These are phyloP conservation scores for Russula sp. DNA, from an alignment of 768 basidiomycete genomes.

Conservation along the genomic window DNA sequence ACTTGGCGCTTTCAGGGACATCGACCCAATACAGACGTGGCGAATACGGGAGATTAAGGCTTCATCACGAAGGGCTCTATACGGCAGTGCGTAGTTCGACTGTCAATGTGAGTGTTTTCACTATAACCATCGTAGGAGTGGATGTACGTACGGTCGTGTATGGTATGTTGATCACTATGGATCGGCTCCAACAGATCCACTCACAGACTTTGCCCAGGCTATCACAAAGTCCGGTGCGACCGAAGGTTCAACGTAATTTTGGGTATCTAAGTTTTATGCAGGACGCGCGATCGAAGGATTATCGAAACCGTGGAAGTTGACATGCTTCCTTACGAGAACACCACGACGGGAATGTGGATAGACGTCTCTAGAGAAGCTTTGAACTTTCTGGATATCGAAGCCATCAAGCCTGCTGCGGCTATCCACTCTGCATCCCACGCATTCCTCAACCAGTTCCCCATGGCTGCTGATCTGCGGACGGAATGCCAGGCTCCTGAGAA, in stretches of 20 bases:
- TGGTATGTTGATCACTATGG: conserved; percentile 40
- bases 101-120: conserved; percentile 1
- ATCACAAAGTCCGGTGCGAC: conserved; percentile 66
- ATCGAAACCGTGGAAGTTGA: conserved; percentile 75
- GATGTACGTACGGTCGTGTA: conserved; percentile 65
- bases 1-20: conserved; percentile 32
- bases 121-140: conserved; percentile 39
- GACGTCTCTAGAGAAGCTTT: conserved; percentile 57
- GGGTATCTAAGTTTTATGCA: neutral
- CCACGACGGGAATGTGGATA: conserved; percentile 74
- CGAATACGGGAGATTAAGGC: conserved; percentile 61
- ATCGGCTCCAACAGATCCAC: neutral
- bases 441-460: conserved; percentile 67
- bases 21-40: conserved; percentile 71
- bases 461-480: conserved; percentile 65
- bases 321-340: conserved; percentile 69
- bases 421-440: conserved; percentile 87
- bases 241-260: neutral
- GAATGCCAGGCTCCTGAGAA: conserved; percentile 81
- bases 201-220: conserved; percentile 43
- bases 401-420: conserved; percentile 64
- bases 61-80: conserved; percentile 54
- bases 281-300: conserved; percentile 49
- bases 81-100: conserved; percentile 52
- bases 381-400: conserved; percentile 45